Conservation (phyloP, 2,329 filamentous ascomycete genomes). For the Waltergamsia citrina region DNA sequence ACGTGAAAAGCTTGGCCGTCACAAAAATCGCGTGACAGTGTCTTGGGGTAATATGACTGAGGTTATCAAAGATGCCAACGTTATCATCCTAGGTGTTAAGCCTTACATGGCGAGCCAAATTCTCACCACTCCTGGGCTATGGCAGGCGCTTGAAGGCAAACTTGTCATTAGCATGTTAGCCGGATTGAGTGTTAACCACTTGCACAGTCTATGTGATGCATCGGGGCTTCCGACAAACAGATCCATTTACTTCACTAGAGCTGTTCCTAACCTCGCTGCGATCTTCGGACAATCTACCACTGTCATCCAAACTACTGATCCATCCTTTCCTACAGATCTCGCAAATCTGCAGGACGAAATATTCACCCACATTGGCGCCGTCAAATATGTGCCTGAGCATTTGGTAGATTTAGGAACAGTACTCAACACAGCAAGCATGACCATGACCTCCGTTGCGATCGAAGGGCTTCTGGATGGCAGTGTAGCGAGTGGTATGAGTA, state of each 20-base stretch:
- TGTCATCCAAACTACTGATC: too few species aligned
- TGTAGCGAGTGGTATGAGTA: constrained; percentile 49
- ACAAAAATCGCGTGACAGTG: constrained; percentile 8
- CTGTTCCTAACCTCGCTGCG: too few species aligned
- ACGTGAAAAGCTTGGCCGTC: neutral
- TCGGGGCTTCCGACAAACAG: constrained; percentile 20
- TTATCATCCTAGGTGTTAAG: constrained; percentile 36
- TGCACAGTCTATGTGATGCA: constrained; percentile 8
- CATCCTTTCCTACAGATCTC: constrained; percentile 22
- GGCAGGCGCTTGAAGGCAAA: constrained; percentile 29
- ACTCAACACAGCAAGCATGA: constrained; percentile 50
- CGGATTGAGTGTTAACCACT: constrained; percentile 25
- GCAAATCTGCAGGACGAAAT: constrained; percentile 39
- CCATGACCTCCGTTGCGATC: constrained; percentile 48
- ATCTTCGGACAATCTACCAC: too few species aligned
- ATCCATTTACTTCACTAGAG: too few species aligned
- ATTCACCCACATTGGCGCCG: constrained; percentile 40
- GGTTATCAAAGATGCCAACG: constrained; percentile 23
- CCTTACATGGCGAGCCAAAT: constrained; percentile 29
- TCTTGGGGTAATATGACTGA: constrained; percentile 21
- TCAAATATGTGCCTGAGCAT: constrained; percentile 43
- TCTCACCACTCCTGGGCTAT: constrained; percentile 23
- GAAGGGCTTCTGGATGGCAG: constrained; percentile 48
- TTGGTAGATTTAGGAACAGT: constrained; percentile 48
- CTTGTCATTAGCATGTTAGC: constrained; percentile 41